Evolutionary conservation across 176 grass and related monocot species (phyloP).

Genomic region (Aegilops sharonensis): DNA sequence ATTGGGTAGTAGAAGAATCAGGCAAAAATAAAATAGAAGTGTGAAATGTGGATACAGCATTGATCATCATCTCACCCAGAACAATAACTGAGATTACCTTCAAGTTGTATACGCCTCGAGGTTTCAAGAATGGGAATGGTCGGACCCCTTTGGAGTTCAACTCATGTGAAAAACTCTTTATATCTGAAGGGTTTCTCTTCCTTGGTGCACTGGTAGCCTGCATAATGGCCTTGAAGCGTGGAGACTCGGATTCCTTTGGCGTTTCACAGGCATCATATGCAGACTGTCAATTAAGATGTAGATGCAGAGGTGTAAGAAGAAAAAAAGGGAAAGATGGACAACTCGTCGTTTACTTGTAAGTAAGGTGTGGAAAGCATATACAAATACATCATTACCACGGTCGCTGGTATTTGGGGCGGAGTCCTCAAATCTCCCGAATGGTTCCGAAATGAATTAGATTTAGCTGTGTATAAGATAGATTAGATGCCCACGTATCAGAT

Average conservation of each 20-base stretch:
- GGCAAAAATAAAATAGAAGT: neutral
- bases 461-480: constrained; percentile 62
- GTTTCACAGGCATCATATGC: constrained; percentile 94
- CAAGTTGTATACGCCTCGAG: constrained; percentile 83
- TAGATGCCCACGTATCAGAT: constrained; percentile 18
- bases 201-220: constrained; percentile 97
- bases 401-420: constrained; percentile 67
- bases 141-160: constrained; percentile 98
- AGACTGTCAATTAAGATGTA: constrained; percentile 54
- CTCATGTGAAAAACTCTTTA: constrained; percentile 98
- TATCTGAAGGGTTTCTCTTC: constrained; percentile 86
- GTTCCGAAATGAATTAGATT: constrained; percentile 61
- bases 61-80: constrained; percentile 11
- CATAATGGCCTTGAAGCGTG: constrained; percentile 99
- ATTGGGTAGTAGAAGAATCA: constrained; percentile 16
- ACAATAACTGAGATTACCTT: constrained; percentile 59
- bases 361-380: constrained; percentile 15
- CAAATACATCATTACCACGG: constrained; percentile 51
- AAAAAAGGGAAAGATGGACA: constrained; percentile 18
- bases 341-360: constrained; percentile 23
- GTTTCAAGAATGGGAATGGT: constrained; percentile 96
- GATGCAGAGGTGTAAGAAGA: constrained; percentile 23
- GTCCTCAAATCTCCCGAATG: constrained; percentile 78
- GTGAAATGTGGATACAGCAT: neutral
- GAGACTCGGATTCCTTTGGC: constrained; percentile 98